Percentiles rank a stretch among this genome's conserved stretches.
Evolutionary conservation across 2,329 filamentous ascomycete species (phyloP).

Genomic region (Rhexocercosporidium sp.): DNA sequence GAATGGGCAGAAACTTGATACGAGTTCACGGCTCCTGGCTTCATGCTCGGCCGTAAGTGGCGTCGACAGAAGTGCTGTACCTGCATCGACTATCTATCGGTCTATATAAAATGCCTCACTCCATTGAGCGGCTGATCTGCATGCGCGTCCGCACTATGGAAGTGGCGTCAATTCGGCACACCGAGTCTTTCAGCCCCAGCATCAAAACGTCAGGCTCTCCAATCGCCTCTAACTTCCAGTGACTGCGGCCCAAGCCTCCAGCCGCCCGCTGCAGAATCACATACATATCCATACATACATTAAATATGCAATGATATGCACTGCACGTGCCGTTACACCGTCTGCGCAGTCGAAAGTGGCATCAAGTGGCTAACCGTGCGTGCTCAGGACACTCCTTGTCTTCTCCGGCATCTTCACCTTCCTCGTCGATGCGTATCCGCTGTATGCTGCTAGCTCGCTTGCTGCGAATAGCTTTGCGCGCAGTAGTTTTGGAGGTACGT

Average conservation of each 20-base stretch:
- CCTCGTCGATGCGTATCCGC: constrained; percentile 74
- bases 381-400: constrained; percentile 70
- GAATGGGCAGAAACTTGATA: not conserved
- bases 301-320: constrained; percentile 18
- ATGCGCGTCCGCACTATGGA: not conserved
- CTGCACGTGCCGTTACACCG: constrained; percentile 31
- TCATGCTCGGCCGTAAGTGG: constrained; percentile 30
- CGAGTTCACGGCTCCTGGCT: constrained; percentile 10
- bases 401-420: constrained; percentile 91
- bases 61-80: constrained; percentile 27
- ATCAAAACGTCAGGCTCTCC: constrained; percentile 1
- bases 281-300: constrained; percentile 22
- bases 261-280: constrained; percentile 6
- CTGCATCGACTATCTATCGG: constrained; percentile 29
- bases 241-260: constrained; percentile 1
- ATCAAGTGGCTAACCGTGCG: constrained; percentile 37
- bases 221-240: not conserved
- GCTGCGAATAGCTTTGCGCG: constrained; percentile 84
- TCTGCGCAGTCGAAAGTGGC: constrained; percentile 13
- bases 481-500: constrained; percentile 68
- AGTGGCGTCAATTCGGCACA: not conserved
- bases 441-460: constrained; percentile 77
- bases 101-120: constrained; percentile 10
- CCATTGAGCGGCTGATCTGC: not conserved
- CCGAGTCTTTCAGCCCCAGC: not conserved